These are phyloP conservation scores for Capsicum chinense DNA, from an alignment of 257 asterid species.

Conservation along the genomic window DNA sequence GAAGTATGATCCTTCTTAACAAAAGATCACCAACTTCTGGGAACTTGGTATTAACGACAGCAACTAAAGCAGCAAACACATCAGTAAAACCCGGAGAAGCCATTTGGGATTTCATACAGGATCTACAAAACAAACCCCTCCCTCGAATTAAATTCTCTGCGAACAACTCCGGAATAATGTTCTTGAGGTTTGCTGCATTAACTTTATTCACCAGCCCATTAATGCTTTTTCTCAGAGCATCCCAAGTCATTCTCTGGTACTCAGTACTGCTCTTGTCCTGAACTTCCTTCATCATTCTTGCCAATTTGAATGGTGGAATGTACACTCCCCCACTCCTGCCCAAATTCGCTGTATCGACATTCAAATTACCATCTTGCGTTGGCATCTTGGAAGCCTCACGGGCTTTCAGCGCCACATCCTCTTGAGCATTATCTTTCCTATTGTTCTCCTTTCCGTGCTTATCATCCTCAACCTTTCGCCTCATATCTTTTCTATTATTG, in stretches of 20 bases:
- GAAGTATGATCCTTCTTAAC: conserved; percentile 72
- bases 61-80: conserved; percentile 86
- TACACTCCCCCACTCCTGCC: conserved; percentile 92
- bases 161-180: conserved; percentile 83
- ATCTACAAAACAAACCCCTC: conserved; percentile 83
- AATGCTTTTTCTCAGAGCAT: conserved; percentile 86
- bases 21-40: conserved; percentile 90
- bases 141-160: conserved; percentile 91
- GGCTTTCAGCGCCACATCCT: conserved; percentile 37
- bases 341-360: conserved; percentile 38
- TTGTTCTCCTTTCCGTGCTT: conserved; percentile 36
- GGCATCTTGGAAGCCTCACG: conserved; percentile 39
- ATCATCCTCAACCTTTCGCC: conserved; percentile 37
- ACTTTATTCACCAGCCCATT: conserved; percentile 92
- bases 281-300: conserved; percentile 79
- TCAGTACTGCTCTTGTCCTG: conserved; percentile 80
- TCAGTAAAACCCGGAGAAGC: conserved; percentile 92
- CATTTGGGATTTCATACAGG: conserved; percentile 97
- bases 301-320: conserved; percentile 82
- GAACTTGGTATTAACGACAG: conserved; percentile 87
- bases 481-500: conserved; percentile 38
- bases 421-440: conserved; percentile 29
- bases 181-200: conserved; percentile 77
- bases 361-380: conserved; percentile 41
- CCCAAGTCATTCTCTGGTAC: conserved; percentile 95